Evolutionary conservation across 768 basidiomycete species (phyloP), one percentile per base, ranked within the genome.

Genomic region (Pleurotus pulmonarius): DNA sequence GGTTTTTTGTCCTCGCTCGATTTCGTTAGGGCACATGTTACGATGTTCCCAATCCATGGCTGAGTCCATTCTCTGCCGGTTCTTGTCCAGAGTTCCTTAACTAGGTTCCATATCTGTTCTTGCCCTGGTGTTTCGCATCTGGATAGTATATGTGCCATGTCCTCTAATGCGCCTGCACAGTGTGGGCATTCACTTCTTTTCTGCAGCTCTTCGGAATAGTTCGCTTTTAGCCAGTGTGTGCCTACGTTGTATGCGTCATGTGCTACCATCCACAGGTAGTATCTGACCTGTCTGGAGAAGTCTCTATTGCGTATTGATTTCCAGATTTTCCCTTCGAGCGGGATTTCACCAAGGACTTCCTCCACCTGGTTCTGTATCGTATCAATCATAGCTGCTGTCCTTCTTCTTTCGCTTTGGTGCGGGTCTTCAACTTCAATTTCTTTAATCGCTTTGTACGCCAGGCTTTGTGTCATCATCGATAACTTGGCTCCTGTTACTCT

Each of bases 91-190:
- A 68, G n/a, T n/a, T 60, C 38, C 40, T 57, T 46, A 0, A 58
- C 60, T 1, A 61, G 38, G 12, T 56, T 20, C 70, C 70, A 73
- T 4, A 69, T 45, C 20, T 18, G 18, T 38, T 54, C 47, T 45
- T 68, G 68, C 0, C 65, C 66, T 1, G 60, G 55, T 0, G 49
- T 58, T 46, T 34, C 34, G 47, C 72, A 73, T 18, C 69, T 54
- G 0, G 51, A 58, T 1, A 72, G 60, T 5, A 71, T 70, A 46
- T 74, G 71, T 8, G 65, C 62, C 58, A 73, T 61, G 8, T 64
- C 38, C 45, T 73, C 72, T 11, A 11, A 53, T 0, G 48, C 26
- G 9, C 24, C 55, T 0, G 38, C 24, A 29, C 68, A 68, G 1
- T 49, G 37, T 0, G 13, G 24, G 58, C 70, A 71, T 5, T 12